Percentiles rank a stretch among this genome's conserved stretches.
phyloP scores from a whole-genome alignment of 164 flowering plant species.

The Vitis vinifera region ASM3070453v1 NC_081811.1:15877001-15877500 shows the following conservation, averaged over 20 bases:
- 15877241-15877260: conserved; percentile 11
- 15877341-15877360: conserved; percentile 32
- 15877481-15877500: too few relatives aligned
- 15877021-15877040: not conserved
- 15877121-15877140: not conserved
- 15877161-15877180: conserved; percentile 29
- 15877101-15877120: too few relatives aligned
- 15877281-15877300: not conserved
- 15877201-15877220: conserved; percentile 36
- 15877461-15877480: too few relatives aligned
- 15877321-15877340: conserved; percentile 31
- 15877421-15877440: too few relatives aligned
- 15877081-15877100: not conserved
- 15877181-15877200: conserved; percentile 26
- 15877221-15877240: conserved; percentile 27
- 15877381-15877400: not conserved
- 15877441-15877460: too few relatives aligned
- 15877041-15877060: not conserved
- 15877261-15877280: not conserved
- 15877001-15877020: too few relatives aligned
- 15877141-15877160: conserved; percentile 12
- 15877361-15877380: conserved; percentile 24
- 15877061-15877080: not conserved
- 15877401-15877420: not conserved
- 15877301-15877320: conserved; percentile 11